Conservation (phyloP, 2,329 filamentous ascomycete genomes). For the Verruconis gallopava region DNA sequence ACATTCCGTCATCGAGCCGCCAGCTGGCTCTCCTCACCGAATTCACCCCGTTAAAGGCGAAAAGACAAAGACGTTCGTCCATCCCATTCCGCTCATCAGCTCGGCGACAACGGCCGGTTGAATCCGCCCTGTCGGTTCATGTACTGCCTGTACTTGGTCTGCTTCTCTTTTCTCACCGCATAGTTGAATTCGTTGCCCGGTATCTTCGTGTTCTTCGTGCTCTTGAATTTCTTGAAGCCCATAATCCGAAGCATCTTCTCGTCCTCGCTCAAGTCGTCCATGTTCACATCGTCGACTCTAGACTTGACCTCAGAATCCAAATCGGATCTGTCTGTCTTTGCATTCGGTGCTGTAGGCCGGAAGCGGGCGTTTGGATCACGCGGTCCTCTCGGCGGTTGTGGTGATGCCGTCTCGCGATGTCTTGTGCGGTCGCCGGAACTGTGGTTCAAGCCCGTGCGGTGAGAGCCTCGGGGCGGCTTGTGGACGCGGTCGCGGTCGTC, state of each 20-base stretch:
- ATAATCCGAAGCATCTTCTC: slow-evolving; percentile 71
- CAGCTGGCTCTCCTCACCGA: too few species aligned
- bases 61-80: too few species aligned
- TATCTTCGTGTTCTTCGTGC: slow-evolving; percentile 81
- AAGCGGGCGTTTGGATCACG: neutral
- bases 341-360: neutral
- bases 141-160: slow-evolving; percentile 90
- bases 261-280: slow-evolving; percentile 50
- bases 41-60: too few species aligned
- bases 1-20: too few species aligned
- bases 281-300: slow-evolving; percentile 14
- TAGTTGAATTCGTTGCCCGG: slow-evolving; percentile 70
- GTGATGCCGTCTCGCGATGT: neutral
- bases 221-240: slow-evolving; percentile 78
- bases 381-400: neutral
- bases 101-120: slow-evolving; percentile 56
- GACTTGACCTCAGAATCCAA: slow-evolving; percentile 27
- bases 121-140: slow-evolving; percentile 81
- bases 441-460: neutral
- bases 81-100: too few species aligned
- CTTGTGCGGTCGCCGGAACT: neutral
- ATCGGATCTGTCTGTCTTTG: slow-evolving; percentile 31
- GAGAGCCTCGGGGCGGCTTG: neutral
- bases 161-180: slow-evolving; percentile 80
- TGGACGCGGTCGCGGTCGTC: neutral